These are phyloP conservation scores for Clarireedia sp. DNA, from an alignment of 2,329 filamentous ascomycete genomes.

Conservation along the genomic window DNA sequence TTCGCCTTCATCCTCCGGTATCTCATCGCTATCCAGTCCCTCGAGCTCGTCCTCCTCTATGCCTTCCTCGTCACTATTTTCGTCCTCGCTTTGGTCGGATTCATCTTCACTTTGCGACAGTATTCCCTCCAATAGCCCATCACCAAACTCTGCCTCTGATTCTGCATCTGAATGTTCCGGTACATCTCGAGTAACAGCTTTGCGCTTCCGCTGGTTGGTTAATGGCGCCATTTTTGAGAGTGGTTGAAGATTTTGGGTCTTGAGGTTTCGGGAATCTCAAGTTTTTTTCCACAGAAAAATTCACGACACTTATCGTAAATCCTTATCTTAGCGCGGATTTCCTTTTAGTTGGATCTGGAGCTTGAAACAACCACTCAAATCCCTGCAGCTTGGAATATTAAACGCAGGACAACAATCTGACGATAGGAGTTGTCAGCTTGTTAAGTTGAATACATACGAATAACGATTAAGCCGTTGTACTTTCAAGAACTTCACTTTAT, in stretches of 20 bases:
- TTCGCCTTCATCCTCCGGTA: slow-evolving; percentile 35
- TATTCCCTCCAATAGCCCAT: slow-evolving; percentile 47
- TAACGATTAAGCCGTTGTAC: neutral
- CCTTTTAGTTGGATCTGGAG: neutral
- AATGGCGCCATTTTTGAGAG: slow-evolving; percentile 24
- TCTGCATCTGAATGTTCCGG: slow-evolving; percentile 40
- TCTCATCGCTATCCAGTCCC: slow-evolving; percentile 42
- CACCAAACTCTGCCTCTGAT: slow-evolving; percentile 54
- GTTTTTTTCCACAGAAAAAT: slow-evolving; percentile 14
- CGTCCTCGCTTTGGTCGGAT: slow-evolving; percentile 44
- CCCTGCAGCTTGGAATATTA: neutral
- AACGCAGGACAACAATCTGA: too few relatives aligned
- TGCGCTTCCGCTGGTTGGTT: slow-evolving; percentile 45
- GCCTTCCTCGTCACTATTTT: slow-evolving; percentile 34
- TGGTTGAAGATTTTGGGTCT: slow-evolving; percentile 8
- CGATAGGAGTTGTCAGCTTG: too few relatives aligned
- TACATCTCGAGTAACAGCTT: slow-evolving; percentile 49
- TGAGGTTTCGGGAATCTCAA: slow-evolving; percentile 7
- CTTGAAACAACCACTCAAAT: neutral
- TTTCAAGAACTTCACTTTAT: neutral
- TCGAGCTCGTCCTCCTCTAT: slow-evolving; percentile 34
- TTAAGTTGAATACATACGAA: too few relatives aligned
- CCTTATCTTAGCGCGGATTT: slow-evolving; percentile 20
- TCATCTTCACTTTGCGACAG: slow-evolving; percentile 52
- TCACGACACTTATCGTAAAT: slow-evolving; percentile 1